A percentile compares a stretch with the other conserved stretches of the same genome.
phyloP scores from a whole-genome alignment of 2,329 filamentous ascomycete species.

The Epichloe aotearoae region DNA sequence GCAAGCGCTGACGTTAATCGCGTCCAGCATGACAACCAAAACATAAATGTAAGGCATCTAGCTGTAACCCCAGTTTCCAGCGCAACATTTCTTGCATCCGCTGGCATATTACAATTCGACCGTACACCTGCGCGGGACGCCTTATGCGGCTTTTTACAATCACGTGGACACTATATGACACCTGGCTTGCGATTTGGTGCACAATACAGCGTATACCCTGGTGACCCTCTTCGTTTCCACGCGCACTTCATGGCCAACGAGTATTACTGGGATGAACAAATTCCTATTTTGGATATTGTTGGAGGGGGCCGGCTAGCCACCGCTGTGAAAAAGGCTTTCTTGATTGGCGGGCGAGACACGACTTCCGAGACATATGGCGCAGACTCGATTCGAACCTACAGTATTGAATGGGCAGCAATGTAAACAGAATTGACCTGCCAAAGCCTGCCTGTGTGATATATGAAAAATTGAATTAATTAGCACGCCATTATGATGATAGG shows the following conservation, averaged over 20 bases:
- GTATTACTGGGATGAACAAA: constrained; percentile 75
- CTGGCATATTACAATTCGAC: constrained; percentile 6
- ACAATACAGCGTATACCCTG: constrained; percentile 88
- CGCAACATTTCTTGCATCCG: constrained; percentile 15
- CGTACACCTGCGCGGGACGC: constrained; percentile 20
- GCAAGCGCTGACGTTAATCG: not conserved
- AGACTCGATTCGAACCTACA: constrained; percentile 54
- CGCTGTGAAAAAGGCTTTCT: constrained; percentile 88
- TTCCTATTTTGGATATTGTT: constrained; percentile 74
- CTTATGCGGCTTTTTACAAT: constrained; percentile 69
- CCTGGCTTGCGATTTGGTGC: constrained; percentile 91
- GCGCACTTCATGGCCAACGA: constrained; percentile 85
- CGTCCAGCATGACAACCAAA: not conserved
- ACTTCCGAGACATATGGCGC: constrained; percentile 19
- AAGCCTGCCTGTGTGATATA: not conserved
- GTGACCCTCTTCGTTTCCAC: constrained; percentile 88
- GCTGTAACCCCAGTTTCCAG: constrained; percentile 23
- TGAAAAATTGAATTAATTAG: too few species aligned
- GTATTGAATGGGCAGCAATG: constrained; percentile 90
- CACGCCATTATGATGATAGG: too few species aligned
- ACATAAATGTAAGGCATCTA: not conserved
- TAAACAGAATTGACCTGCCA: constrained; percentile 27
- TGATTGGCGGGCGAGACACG: constrained; percentile 59
- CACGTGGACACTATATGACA: constrained; percentile 70
- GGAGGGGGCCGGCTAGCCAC: constrained; percentile 87